A percentile compares a stretch with the other conserved stretches of the same genome.
These are phyloP conservation scores for Penicillium thymicola DNA, from an alignment of 2,329 filamentous ascomycete species.

Conservation along the genomic window DNA sequence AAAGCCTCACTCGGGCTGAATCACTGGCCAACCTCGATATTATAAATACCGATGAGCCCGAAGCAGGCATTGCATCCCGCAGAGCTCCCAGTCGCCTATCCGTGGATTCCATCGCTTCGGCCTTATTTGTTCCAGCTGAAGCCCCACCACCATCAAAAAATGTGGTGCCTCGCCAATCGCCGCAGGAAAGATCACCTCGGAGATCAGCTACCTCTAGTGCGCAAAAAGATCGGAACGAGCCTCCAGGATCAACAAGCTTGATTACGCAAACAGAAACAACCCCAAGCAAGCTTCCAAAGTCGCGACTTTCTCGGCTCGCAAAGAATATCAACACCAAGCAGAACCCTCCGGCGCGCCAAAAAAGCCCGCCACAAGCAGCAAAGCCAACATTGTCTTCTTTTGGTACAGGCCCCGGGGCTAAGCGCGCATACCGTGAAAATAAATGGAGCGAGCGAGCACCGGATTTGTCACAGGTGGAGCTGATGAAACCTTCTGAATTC, in stretches of 20 bases:
- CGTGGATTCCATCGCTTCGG: neutral
- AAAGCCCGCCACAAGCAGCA: neutral
- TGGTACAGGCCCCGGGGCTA: neutral
- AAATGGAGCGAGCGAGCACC: conserved; percentile 34
- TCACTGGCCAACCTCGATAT: neutral
- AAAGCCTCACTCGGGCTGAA: neutral
- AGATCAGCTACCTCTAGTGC: neutral
- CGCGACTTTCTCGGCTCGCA: neutral
- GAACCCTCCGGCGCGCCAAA: neutral
- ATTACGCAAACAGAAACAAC: neutral
- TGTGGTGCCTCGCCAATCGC: neutral
- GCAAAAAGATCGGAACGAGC: neutral
- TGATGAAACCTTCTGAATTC: conserved; percentile 37
- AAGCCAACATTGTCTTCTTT: neutral
- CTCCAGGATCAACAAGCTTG: neutral
- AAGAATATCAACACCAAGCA: neutral
- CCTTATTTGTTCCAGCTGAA: neutral
- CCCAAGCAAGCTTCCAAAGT: neutral
- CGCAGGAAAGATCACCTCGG: neutral
- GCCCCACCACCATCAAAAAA: neutral
- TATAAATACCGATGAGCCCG: neutral
- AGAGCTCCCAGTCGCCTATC: neutral
- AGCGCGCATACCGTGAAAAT: neutral
- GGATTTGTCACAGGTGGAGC: conserved; percentile 34
- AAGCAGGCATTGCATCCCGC: neutral